These are phyloP conservation scores for Colletotrichum gigasporum DNA, from an alignment of 2,329 filamentous ascomycete species.

Conservation along the genomic window DNA sequence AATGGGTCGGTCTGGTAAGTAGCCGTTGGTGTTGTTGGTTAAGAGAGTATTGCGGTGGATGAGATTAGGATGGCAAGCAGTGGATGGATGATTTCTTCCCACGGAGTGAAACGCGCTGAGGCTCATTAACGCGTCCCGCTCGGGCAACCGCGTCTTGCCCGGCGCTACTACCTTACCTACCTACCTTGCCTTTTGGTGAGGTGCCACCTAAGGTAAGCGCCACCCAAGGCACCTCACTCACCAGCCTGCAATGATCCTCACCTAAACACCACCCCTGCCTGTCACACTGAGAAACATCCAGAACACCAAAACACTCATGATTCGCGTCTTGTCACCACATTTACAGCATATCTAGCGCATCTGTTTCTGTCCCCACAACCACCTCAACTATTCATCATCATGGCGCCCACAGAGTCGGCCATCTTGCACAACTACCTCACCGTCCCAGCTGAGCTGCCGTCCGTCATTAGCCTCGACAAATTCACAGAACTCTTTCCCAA, in stretches of 20 bases:
- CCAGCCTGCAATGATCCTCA: neutral
- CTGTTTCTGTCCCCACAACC: too few species aligned
- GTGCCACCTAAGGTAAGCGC: neutral
- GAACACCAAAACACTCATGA: neutral
- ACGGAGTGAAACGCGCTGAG: conserved; percentile 28
- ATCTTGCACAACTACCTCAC: conserved; percentile 84
- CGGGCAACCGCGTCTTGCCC: conserved; percentile 18
- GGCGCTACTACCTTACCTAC: neutral
- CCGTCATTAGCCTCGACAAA: conserved; percentile 76
- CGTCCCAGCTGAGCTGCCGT: conserved; percentile 76
- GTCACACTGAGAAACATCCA: neutral
- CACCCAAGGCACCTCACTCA: neutral
- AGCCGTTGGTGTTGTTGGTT: neutral
- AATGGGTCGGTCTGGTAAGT: neutral
- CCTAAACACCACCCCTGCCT: neutral
- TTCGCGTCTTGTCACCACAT: neutral
- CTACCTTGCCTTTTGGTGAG: too few species aligned
- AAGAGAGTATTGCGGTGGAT: neutral
- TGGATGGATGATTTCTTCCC: neutral
- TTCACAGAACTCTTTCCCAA: conserved; percentile 83
- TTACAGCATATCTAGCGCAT: too few species aligned
- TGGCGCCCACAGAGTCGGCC: conserved; percentile 78
- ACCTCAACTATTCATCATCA: conserved; percentile 49
- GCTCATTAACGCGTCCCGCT: conserved; percentile 29
- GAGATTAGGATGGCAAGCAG: conserved; percentile 21